Percentiles rank a stretch among this genome's conserved stretches.
Evolutionary conservation across 2,329 filamentous ascomycete species (phyloP).

Genomic region (Neurospora sp.): DNA sequence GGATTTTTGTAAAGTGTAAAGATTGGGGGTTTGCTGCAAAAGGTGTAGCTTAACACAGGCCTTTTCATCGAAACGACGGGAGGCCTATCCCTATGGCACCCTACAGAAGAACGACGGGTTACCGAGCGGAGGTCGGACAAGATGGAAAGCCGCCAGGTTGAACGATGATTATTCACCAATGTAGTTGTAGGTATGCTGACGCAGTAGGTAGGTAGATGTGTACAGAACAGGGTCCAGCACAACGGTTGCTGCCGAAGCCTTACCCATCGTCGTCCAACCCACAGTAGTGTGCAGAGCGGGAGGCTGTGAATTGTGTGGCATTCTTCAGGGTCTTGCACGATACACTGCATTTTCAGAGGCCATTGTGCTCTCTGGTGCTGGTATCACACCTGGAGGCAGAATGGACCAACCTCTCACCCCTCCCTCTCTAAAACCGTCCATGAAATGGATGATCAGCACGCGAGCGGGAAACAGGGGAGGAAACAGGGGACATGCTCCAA

Average conservation of each 20-base stretch:
- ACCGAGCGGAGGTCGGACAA: not conserved
- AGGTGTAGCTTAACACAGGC: not conserved
- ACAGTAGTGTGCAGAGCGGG: not conserved
- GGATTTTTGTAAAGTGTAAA: not conserved
- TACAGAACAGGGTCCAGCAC: not conserved
- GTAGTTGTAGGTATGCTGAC: not conserved
- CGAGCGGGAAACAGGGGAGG: not conserved
- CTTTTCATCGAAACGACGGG: not conserved
- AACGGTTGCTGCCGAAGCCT: not conserved
- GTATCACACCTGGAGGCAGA: not conserved
- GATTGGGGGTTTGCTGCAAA: not conserved
- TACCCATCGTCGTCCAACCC: not conserved
- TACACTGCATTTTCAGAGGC: not conserved
- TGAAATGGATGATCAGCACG: not conserved
- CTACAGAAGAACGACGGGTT: not conserved
- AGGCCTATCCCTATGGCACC: not conserved
- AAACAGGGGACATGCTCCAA: not conserved
- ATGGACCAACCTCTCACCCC: not conserved
- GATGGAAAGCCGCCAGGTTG: not conserved
- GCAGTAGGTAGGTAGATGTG: not conserved
- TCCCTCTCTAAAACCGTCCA: not conserved
- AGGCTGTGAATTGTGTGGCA: not conserved
- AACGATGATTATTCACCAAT: not conserved
- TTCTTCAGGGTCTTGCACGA: not conserved
- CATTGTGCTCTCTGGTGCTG: not conserved